Percentiles rank a stretch among this genome's conserved stretches.
Conservation (phyloP, 2,329 filamentous ascomycete species). For the Calonectria leucothoes region DNA sequence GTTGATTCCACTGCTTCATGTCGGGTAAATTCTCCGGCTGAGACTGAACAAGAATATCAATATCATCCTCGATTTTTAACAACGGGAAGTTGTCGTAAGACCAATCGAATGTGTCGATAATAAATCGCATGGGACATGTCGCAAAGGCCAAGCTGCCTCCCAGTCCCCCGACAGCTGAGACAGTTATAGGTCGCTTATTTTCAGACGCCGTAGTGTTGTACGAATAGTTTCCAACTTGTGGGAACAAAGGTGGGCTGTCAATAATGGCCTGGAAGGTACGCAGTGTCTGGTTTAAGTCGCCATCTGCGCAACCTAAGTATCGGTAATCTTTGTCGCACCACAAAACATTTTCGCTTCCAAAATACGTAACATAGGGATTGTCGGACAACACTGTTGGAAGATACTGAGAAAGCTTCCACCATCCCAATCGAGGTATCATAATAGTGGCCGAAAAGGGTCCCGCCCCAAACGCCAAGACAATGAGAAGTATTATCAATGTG, state of each 20-base stretch:
- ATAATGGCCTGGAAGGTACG: not conserved
- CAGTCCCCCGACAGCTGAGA: not conserved
- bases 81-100: not conserved
- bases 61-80: not conserved
- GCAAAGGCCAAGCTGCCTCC: not conserved
- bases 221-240: not conserved
- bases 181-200: not conserved
- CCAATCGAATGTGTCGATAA: not conserved
- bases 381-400: not conserved
- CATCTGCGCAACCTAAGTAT: not conserved
- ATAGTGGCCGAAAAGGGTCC: slow-evolving; percentile 15
- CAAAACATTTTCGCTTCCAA: not conserved
- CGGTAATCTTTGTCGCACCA: not conserved
- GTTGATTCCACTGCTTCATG: not conserved
- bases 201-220: not conserved
- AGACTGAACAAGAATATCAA: not conserved
- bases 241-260: not conserved
- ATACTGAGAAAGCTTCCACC: not conserved
- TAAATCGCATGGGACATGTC: not conserved
- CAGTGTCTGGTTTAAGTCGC: not conserved
- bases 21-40: not conserved
- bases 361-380: not conserved
- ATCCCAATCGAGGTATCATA: slow-evolving; percentile 21
- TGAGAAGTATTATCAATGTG: not conserved
- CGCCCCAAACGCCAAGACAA: not conserved